Evolutionary conservation across 2,329 filamentous ascomycete genomes (phyloP), one percentile per base, ranked within the genome.

Genomic region (Penicillium italicum): DNA sequence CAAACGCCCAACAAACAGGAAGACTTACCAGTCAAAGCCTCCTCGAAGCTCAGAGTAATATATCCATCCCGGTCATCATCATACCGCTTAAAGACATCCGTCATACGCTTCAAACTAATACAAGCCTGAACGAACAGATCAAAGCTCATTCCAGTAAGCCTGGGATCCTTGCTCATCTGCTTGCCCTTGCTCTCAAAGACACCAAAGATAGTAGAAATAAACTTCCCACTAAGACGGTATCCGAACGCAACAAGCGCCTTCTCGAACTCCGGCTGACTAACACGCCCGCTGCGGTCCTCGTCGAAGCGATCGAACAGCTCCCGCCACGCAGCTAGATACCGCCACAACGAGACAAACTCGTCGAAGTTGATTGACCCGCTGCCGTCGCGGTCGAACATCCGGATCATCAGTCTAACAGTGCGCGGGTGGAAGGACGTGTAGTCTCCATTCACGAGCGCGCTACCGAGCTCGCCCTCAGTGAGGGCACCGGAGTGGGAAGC

Each of bases 1-100:
- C 4, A 41, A 44, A 9, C 22, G 9, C 37, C 28, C 11, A 26
- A 10, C 10, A 12, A 44, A 28, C 22, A 45, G 14, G 9, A 38
- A 12, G 47, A 68, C 76, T 65, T 65, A 79, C 77, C 87, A 36
- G 85, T 86, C 69, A 91, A 76, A 72, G 91, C 91, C 67, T 91
- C 88, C 76, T 91, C 88, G 67, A 92, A 92, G 71, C 87, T 90
- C 51, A 92, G 75, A 4, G 88, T 92, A 65, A 92, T 90, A 72
- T 92, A 97, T 1, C 94, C 94, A 75, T 97, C 94, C 40, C 94
- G 85, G 74, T 99, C 94, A 68, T 96, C 90, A 66, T 99, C 94
- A 73, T 97, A 99, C 76, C 92, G 93, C 82, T 99, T 99, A 74
- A 99, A 99, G 28, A 96, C 91, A 74, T 99, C 94, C 57, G 94